phyloP scores from a whole-genome alignment of 106 monocot genomes.

The Platanthera guangdongensis region DNA sequence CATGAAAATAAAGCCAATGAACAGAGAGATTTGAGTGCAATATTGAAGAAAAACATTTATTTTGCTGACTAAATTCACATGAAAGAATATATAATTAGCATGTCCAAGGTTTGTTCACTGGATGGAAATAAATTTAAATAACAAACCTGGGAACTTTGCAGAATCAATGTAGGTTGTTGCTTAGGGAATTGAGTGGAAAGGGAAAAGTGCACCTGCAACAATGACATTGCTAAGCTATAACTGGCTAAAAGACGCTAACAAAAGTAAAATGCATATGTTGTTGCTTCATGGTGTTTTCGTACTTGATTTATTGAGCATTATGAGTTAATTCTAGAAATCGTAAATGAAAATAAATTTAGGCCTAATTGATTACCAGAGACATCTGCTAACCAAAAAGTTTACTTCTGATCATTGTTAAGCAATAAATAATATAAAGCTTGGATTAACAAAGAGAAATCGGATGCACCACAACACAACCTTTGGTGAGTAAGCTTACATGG shows the following conservation, averaged over 20 bases:
- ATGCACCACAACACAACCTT: too few species aligned
- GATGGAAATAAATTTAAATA: conserved; percentile 5
- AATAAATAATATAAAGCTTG: not conserved
- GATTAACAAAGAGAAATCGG: not conserved
- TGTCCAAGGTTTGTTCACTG: not conserved
- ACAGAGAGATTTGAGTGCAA: not conserved
- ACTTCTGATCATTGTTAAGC: not conserved
- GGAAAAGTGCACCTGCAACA: conserved; percentile 72
- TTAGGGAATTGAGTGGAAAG: conserved; percentile 78
- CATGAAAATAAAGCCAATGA: not conserved
- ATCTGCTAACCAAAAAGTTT: not conserved
- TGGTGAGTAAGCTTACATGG: too few species aligned
- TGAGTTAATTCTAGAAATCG: not conserved
- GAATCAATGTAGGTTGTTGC: conserved; percentile 62
- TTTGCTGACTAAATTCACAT: not conserved
- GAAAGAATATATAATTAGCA: conserved; percentile 2
- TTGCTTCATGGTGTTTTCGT: not conserved
- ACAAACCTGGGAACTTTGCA: conserved; percentile 77
- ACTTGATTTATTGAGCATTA: not conserved
- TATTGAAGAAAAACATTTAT: not conserved
- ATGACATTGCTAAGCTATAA: not conserved
- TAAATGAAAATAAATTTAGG: not conserved
- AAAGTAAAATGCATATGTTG: not conserved
- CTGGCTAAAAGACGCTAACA: not conserved
- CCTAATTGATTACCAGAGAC: not conserved